Base-by-base conservation (phyloP, 2,329 filamentous ascomycete genomes). In the Didymella arachidicola region DNA sequence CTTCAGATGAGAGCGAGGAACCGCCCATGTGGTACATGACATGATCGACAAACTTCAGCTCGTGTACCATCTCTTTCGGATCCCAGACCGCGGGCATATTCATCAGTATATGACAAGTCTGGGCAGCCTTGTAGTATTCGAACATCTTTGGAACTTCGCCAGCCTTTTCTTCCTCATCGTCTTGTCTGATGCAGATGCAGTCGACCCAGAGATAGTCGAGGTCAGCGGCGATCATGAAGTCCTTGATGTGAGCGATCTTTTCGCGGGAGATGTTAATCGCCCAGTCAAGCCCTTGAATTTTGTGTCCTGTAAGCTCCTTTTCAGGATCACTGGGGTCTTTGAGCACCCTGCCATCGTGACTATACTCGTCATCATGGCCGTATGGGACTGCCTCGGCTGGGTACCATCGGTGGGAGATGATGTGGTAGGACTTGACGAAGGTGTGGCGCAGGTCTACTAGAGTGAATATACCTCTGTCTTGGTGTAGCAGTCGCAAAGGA, bases 161-260 rank as follows among this genome's bases (percentile, higher is more conserved):
- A 27, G 7, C 25, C 7, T 43, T 43, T 16, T 43, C 41, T 3
- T 43, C 25, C 16, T 43, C 43, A 7, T 47, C 30, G 30, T 47
- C 29, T 30, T 47, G 44, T 19, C 19, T 47, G 44, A 47, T 47
- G 19, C 44, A 47, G 1, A 47, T 32, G 29, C 44, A 47, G 30
- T 47, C 29, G 2, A 36, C 18, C 44, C 44, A 47, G 18, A 43
- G 44, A 10, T 47, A 47, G 29, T 47, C 29, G 2, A 34, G 12
- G 7, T 16, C 29, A 8, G 29, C 18, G 8, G 44, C 30, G 11
- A 36, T 18, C 44, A 47, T 34, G 18, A 47, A 47, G 2, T n/a
- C 3, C 11, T 34, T 47, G 19, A 36, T 25, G 14, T 45, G 26
- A 14, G 26, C n/a, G 43, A 45, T 30, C 26, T 45, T 30, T 6